These are phyloP conservation scores for Penicillium thymicola DNA, from an alignment of 2,329 filamentous ascomycete species.

Conservation along the genomic window DNA sequence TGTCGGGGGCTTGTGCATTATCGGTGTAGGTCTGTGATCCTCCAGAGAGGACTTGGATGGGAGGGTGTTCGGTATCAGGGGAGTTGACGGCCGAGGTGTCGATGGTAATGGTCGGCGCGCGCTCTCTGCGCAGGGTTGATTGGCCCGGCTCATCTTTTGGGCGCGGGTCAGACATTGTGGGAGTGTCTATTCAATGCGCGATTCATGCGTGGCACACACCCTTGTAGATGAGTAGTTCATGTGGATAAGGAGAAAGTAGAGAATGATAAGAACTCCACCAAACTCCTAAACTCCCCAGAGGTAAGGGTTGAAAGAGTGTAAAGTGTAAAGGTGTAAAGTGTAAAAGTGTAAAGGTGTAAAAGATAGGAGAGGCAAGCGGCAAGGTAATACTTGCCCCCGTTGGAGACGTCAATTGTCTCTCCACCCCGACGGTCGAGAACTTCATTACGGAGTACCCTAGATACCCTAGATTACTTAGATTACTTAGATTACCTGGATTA, in stretches of 20 bases:
- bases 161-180: slow-evolving; percentile 31
- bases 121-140: slow-evolving; percentile 38
- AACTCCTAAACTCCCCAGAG: background rate
- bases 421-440: background rate
- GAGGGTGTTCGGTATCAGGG: slow-evolving; percentile 33
- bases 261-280: background rate
- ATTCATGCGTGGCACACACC: slow-evolving; percentile 13
- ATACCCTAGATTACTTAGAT: too few species aligned
- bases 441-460: too few species aligned
- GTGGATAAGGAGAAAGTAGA: background rate
- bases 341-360: background rate
- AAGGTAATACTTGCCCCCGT: background rate
- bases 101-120: slow-evolving; percentile 56
- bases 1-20: slow-evolving; percentile 31
- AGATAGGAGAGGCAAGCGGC: slow-evolving; percentile 5
- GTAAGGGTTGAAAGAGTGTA: background rate
- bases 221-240: slow-evolving; percentile 10
- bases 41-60: slow-evolving; percentile 35
- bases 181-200: slow-evolving; percentile 12
- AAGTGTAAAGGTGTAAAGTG: background rate
- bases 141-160: slow-evolving; percentile 22
- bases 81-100: slow-evolving; percentile 54
- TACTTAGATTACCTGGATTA: too few species aligned
- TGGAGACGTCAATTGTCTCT: background rate
- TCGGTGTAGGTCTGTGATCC: slow-evolving; percentile 40